A percentile compares a stretch with the other conserved stretches of the same genome.
Conservation (phyloP, 2,329 filamentous ascomycete genomes). For the Colletotrichum lupini region DNA sequence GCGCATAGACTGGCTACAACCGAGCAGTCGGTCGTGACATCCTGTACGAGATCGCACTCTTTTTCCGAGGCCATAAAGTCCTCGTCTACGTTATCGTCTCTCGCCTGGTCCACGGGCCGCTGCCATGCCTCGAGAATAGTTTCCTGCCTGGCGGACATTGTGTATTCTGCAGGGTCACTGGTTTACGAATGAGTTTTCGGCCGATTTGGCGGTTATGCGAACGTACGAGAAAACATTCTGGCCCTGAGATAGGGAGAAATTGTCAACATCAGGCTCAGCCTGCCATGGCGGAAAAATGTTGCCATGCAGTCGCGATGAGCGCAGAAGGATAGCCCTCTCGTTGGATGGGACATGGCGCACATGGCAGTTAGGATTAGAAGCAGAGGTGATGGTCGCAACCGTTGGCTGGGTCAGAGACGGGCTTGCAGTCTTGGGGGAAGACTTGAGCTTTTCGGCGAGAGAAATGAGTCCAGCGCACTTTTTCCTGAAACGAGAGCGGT, state of each 20-base stretch:
- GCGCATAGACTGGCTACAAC: slow-evolving; percentile 96
- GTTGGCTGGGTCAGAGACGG: slow-evolving; percentile 41
- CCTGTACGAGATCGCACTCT: slow-evolving; percentile 88
- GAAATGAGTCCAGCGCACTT: slow-evolving; percentile 78
- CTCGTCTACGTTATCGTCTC: slow-evolving; percentile 47
- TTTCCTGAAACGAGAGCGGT: slow-evolving; percentile 73
- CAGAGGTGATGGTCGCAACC: neutral
- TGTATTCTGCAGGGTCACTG: slow-evolving; percentile 76
- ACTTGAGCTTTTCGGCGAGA: slow-evolving; percentile 81
- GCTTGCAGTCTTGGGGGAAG: neutral
- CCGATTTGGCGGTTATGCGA: slow-evolving; percentile 22
- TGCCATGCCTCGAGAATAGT: slow-evolving; percentile 88
- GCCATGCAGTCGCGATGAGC: slow-evolving; percentile 83
- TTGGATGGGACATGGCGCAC: slow-evolving; percentile 71
- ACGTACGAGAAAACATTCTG: slow-evolving; percentile 72
- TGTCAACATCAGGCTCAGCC: slow-evolving; percentile 65
- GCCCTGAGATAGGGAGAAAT: slow-evolving; percentile 69
- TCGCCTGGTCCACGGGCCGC: slow-evolving; percentile 75
- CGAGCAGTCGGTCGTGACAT: slow-evolving; percentile 95
- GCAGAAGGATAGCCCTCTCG: slow-evolving; percentile 81
- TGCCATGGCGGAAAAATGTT: slow-evolving; percentile 89
- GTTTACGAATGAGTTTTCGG: slow-evolving; percentile 23
- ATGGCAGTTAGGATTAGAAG: slow-evolving; percentile 39
- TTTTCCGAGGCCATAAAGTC: slow-evolving; percentile 66
- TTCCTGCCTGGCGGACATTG: slow-evolving; percentile 79